Percentiles rank a stretch among this genome's conserved stretches.
Evolutionary conservation across 129 eudicot genomes (phyloP).

Genomic region (Lonicera japonica): DNA sequence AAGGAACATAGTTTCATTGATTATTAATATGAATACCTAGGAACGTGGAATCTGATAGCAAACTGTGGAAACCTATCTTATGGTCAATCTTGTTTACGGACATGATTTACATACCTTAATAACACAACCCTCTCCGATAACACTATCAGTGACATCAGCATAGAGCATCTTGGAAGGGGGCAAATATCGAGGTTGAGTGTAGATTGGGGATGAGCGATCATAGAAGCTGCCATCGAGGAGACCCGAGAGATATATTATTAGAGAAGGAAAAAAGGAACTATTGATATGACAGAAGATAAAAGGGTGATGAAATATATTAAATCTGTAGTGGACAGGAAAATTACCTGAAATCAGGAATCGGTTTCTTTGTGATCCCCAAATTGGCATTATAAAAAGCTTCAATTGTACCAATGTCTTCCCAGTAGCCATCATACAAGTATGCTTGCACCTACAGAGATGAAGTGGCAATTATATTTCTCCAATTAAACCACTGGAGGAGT

Average conservation of each 20-base stretch:
- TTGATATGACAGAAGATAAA: slow-evolving; percentile 8
- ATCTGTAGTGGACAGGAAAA: not conserved
- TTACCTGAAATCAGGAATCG: slow-evolving; percentile 91
- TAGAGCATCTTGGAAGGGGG: slow-evolving; percentile 99
- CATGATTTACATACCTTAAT: slow-evolving; percentile 52
- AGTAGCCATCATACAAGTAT: slow-evolving; percentile 87
- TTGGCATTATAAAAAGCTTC: slow-evolving; percentile 94
- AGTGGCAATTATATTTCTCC: slow-evolving; percentile 11
- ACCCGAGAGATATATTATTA: slow-evolving; percentile 5
- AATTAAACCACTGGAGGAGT: not conserved
- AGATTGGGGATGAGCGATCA: slow-evolving; percentile 92
- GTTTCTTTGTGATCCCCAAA: slow-evolving; percentile 85
- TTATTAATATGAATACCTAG: too few relatives aligned
- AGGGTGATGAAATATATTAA: slow-evolving; percentile 1
- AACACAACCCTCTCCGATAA: slow-evolving; percentile 95
- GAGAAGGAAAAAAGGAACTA: not conserved
- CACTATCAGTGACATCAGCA: slow-evolving; percentile 96
- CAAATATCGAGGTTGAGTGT: slow-evolving; percentile 93
- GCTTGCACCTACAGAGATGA: slow-evolving; percentile 71
- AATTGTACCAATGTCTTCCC: slow-evolving; percentile 97
- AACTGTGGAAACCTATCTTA: not conserved
- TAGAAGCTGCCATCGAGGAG: slow-evolving; percentile 57
- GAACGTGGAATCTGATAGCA: not conserved
- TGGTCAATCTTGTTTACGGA: too few relatives aligned
- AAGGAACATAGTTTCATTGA: slow-evolving; percentile 6